Conservation (phyloP, 768 basidiomycete species). For the Pleurotus salmoneostramineus region DNA sequence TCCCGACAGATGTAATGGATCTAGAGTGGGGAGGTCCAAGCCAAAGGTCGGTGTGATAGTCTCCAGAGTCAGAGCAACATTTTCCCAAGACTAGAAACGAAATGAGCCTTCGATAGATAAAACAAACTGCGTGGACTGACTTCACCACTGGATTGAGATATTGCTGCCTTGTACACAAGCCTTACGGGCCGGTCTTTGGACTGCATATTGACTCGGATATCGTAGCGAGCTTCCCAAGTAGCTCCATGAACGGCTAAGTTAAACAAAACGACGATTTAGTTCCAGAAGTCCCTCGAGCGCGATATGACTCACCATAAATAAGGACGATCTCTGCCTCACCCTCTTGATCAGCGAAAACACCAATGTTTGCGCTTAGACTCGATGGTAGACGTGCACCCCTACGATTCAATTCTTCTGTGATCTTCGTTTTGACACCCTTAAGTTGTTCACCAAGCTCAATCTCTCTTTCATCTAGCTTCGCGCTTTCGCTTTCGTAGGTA, state of each 20-base stretch:
- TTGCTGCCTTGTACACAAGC: slow-evolving; percentile 35
- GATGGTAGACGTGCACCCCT: slow-evolving; percentile 9
- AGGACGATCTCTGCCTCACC: slow-evolving; percentile 34
- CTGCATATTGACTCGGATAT: slow-evolving; percentile 40
- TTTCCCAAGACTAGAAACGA: slow-evolving; percentile 32
- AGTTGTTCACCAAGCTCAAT: slow-evolving; percentile 21
- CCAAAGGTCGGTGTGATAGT: slow-evolving; percentile 40
- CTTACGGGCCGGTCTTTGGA: slow-evolving; percentile 31
- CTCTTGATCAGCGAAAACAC: slow-evolving; percentile 30
- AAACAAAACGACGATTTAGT: not conserved
- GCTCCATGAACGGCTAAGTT: slow-evolving; percentile 30
- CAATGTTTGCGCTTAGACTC: slow-evolving; percentile 24
- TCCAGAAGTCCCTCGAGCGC: not conserved
- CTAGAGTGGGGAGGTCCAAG: slow-evolving; percentile 28
- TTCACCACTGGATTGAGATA: slow-evolving; percentile 40
- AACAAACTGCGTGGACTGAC: slow-evolving; percentile 14
- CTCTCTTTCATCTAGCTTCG: slow-evolving; percentile 26
- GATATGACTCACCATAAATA: slow-evolving; percentile 29
- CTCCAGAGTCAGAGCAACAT: slow-evolving; percentile 38
- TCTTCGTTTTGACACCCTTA: slow-evolving; percentile 15
- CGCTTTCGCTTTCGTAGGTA: slow-evolving; percentile 28
- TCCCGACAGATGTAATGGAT: slow-evolving; percentile 31
- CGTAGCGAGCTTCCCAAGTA: slow-evolving; percentile 35
- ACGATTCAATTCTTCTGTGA: not conserved
- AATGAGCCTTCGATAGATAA: not conserved